Evolutionary conservation across 2,329 filamentous ascomycete genomes (phyloP), one percentile per base, ranked within the genome.

Genomic region (Xylariaceae sp.): DNA sequence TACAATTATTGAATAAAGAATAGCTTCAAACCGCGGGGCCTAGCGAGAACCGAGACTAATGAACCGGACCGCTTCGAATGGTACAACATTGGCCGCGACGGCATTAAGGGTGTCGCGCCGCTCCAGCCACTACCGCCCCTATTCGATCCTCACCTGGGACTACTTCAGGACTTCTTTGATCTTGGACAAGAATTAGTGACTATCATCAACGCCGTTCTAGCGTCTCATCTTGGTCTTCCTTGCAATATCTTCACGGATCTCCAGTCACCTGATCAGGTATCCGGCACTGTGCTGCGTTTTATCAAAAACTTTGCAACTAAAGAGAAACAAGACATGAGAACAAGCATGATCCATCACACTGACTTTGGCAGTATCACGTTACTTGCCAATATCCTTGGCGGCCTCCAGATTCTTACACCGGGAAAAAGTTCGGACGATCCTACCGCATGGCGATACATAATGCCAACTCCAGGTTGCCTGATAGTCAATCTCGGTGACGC

Each of bases 291-390:
- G 14, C 29, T 55, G 19, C 25, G 50, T 2, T 19, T 57, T 22
- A 48, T 55, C 46, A 55, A 56, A 37, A 38, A 47, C 2, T 52
- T 51, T 22, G 53, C 53, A 3, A 43, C 48, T 33, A 40, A 44
- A 7, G 10, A 22, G 7, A 22, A 23, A 10, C 47, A 54, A 25
- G 53, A 57, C 22, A 38, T 54, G 1, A 47, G 55, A 37, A 57
- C 53, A 20, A 58, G 50, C 40, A 61, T 63, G 47, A 50, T 58
- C 12, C 55, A 60, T 16, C 64, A 70, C 37, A 66, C 63, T 1
- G 65, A 68, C 44, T 64, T 67, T 32, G 67, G 65, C 5, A 61
- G 55, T 4, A 55, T 67, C 11, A 68, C 67, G 1, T 49, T 68
- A 0, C 57, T 68, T 1, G 63, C 64, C 35, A 65, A 67, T 37